phyloP scores from a whole-genome alignment of 2,329 filamentous ascomycete species.

The Verticillium albo-atrum region DNA sequence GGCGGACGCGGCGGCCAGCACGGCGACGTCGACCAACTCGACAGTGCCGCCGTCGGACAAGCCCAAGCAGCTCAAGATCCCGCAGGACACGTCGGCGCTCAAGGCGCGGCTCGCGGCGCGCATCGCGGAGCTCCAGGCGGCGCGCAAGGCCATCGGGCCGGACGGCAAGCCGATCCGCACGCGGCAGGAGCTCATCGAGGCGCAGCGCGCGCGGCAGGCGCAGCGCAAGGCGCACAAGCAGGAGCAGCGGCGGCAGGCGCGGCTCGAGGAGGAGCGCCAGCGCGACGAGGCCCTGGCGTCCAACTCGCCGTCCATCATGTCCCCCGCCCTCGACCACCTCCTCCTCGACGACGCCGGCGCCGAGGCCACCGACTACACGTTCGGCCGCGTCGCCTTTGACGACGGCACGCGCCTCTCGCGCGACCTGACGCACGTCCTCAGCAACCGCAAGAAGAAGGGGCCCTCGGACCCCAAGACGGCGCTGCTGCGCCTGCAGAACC shows the following conservation, averaged over 20 bases:
- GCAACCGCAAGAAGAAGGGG: constrained; percentile 64
- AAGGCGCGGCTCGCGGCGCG: constrained; percentile 75
- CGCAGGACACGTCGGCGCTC: constrained; percentile 68
- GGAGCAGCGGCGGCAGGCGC: constrained; percentile 70
- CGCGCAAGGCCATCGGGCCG: constrained; percentile 79
- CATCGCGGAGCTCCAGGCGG: constrained; percentile 79
- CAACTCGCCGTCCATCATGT: constrained; percentile 57
- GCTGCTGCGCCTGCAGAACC: constrained; percentile 79
- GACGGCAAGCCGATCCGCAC: constrained; percentile 80
- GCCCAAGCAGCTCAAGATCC: constrained; percentile 62
- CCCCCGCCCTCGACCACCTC: constrained; percentile 43
- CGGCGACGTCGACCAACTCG: constrained; percentile 66
- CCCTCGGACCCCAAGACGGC: constrained; percentile 82
- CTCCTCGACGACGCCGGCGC: constrained; percentile 25
- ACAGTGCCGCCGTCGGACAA: constrained; percentile 55
- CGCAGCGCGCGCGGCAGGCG: constrained; percentile 80
- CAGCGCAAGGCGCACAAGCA: constrained; percentile 87
- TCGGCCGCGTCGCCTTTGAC: constrained; percentile 85
- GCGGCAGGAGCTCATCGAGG: constrained; percentile 87
- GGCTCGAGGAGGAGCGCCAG: constrained; percentile 70
- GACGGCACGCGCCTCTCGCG: constrained; percentile 80
- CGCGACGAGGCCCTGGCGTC: constrained; percentile 60
- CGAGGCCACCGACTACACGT: constrained; percentile 64
- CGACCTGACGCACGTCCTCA: constrained; percentile 57
- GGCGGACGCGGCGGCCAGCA: constrained; percentile 50